Evolutionary conservation across 805 yeast genomes (phyloP).

Genomic region (Ogataea chonburiensis): DNA sequence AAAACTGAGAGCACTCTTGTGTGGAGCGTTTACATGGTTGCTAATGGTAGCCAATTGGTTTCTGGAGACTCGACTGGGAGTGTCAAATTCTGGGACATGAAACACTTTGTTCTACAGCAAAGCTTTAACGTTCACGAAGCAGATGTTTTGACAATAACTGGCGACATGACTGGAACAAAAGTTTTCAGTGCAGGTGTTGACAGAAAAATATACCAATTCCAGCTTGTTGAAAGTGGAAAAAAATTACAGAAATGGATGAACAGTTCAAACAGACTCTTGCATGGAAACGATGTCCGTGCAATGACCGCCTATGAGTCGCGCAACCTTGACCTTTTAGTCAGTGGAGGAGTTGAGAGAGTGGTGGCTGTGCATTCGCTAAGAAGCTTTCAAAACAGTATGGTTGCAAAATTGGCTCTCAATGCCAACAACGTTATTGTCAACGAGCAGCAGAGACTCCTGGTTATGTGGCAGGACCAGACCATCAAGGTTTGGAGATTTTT

Average conservation of each 20-base stretch:
- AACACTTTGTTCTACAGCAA: conserved; percentile 72
- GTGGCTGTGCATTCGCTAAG: conserved; percentile 64
- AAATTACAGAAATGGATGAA: conserved; percentile 65
- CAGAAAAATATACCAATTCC: conserved; percentile 78
- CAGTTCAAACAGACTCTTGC: conserved; percentile 72
- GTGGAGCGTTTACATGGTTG: conserved; percentile 76
- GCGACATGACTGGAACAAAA: conserved; percentile 57
- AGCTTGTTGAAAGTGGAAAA: conserved; percentile 42
- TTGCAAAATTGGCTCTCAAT: conserved; percentile 62
- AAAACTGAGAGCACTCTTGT: conserved; percentile 84
- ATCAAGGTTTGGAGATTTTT: conserved; percentile 75
- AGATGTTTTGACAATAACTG: conserved; percentile 74
- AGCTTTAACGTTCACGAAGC: conserved; percentile 85
- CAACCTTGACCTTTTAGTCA: conserved; percentile 63
- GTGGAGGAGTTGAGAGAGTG: conserved; percentile 81
- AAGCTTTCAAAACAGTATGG: conserved; percentile 69
- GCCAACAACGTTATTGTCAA: conserved; percentile 37
- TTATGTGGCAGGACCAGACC: conserved; percentile 79
- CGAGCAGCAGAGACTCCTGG: conserved; percentile 48
- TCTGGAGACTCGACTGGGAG: conserved; percentile 96
- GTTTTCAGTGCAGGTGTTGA: conserved; percentile 92
- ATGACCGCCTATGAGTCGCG: conserved; percentile 69
- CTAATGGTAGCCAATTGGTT: conserved; percentile 69
- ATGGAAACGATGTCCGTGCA: conserved; percentile 82
- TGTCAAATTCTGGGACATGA: conserved; percentile 88